Conservation (phyloP, 2,329 filamentous ascomycete genomes). For the Didymella sp. region DNA sequence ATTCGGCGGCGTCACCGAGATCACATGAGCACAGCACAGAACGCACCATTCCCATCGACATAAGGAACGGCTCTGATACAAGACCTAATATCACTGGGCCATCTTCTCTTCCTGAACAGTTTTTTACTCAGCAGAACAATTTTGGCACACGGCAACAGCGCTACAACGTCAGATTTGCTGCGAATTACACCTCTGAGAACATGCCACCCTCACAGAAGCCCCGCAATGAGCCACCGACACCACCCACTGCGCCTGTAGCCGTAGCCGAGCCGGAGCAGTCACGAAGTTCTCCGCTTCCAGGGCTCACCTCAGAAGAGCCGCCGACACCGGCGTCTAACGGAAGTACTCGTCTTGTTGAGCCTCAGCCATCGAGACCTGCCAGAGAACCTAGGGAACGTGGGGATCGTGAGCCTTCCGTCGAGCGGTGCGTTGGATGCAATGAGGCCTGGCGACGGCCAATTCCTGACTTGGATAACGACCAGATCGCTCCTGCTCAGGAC, state of each 20-base stretch:
- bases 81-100: conserved; percentile 15
- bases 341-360: conserved; percentile 8
- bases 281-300: conserved; percentile 12
- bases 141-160: conserved; percentile 31
- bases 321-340: conserved; percentile 7
- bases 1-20: conserved; percentile 12
- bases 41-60: conserved; percentile 7
- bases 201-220: conserved; percentile 31
- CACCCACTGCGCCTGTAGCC: conserved; percentile 11
- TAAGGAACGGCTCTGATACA: conserved; percentile 11
- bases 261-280: conserved; percentile 17
- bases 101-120: conserved; percentile 15
- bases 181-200: conserved; percentile 28
- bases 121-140: conserved; percentile 17
- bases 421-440: conserved; percentile 30
- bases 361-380: conserved; percentile 8
- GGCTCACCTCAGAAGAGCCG: conserved; percentile 17
- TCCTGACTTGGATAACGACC: conserved; percentile 20
- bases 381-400: conserved; percentile 13
- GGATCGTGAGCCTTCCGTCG: conserved; percentile 26
- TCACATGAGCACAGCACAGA: conserved; percentile 24
- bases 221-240: conserved; percentile 25
- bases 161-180: conserved; percentile 38
- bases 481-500: conserved; percentile 25
- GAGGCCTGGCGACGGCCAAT: conserved; percentile 32